phyloP scores from a whole-genome alignment of 2,329 filamentous ascomycete species.

The Alternaria sp. region DNA sequence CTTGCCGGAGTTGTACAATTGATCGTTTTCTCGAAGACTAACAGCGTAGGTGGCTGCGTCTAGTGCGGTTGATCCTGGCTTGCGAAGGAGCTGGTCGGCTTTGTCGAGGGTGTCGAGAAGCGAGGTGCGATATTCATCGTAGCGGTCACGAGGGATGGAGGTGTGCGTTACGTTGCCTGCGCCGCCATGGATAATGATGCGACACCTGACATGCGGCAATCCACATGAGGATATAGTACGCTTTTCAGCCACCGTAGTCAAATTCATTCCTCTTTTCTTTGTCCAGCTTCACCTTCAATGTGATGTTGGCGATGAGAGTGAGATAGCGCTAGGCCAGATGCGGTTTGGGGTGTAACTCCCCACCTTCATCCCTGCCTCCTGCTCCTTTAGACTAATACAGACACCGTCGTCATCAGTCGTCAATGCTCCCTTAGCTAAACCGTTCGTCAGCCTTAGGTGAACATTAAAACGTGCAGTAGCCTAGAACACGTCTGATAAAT shows the following conservation, averaged over 20 bases:
- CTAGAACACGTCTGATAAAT: neutral
- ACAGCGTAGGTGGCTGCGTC: slow-evolving; percentile 80
- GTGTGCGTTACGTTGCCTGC: slow-evolving; percentile 57
- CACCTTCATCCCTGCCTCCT: neutral
- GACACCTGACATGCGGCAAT: slow-evolving; percentile 41
- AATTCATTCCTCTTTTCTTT: neutral
- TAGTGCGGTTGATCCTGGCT: slow-evolving; percentile 66
- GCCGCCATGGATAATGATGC: slow-evolving; percentile 60
- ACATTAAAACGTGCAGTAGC: neutral
- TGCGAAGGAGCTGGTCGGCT: slow-evolving; percentile 38
- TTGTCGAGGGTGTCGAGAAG: slow-evolving; percentile 49
- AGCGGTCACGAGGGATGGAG: slow-evolving; percentile 50
- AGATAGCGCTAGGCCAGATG: neutral
- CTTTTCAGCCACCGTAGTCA: neutral
- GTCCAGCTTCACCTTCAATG: neutral
- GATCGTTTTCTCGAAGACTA: slow-evolving; percentile 76
- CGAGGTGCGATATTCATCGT: slow-evolving; percentile 51
- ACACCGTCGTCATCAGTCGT: too few species aligned
- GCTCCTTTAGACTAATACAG: too few species aligned
- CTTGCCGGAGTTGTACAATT: slow-evolving; percentile 83
- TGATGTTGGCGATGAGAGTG: neutral
- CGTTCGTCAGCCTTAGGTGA: neutral
- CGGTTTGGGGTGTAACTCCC: neutral
- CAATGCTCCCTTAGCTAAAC: too few species aligned
- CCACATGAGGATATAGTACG: neutral